Evolutionary conservation across 345 rosid species (phyloP).

Genomic region (Clausena lansium): DNA sequence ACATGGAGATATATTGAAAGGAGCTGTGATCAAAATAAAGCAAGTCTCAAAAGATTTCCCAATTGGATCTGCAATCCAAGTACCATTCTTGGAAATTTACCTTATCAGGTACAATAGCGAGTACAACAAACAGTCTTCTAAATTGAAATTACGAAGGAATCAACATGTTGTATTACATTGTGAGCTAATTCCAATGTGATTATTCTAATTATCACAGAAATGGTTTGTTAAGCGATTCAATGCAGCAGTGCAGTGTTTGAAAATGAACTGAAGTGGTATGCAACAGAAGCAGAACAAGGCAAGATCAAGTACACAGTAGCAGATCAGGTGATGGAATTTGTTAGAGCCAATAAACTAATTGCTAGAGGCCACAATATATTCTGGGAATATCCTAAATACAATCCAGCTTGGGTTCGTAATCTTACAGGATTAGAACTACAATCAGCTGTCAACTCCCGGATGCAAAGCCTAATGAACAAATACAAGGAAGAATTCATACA

Average conservation of each 20-base stretch:
- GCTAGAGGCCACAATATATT: slow-evolving; percentile 88
- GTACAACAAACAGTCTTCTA: neutral
- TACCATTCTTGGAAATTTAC: slow-evolving; percentile 62
- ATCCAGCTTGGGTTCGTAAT: slow-evolving; percentile 58
- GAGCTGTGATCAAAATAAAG: slow-evolving; percentile 41
- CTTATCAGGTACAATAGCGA: slow-evolving; percentile 48
- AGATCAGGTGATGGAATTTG: slow-evolving; percentile 61
- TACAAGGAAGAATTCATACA: slow-evolving; percentile 75
- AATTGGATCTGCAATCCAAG: slow-evolving; percentile 71
- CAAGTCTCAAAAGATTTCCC: slow-evolving; percentile 82
- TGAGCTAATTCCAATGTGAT: too few relatives aligned
- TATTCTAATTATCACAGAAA: slow-evolving; percentile 31
- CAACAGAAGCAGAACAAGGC: slow-evolving; percentile 74
- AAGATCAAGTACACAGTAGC: slow-evolving; percentile 58
- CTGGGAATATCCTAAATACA: slow-evolving; percentile 87
- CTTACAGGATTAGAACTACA: slow-evolving; percentile 41
- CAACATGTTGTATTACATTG: too few relatives aligned
- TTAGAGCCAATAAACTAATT: slow-evolving; percentile 49
- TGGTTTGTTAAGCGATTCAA: slow-evolving; percentile 82
- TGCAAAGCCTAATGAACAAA: slow-evolving; percentile 67
- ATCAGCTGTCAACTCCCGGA: slow-evolving; percentile 54
- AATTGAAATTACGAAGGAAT: neutral
- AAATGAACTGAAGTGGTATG: slow-evolving; percentile 89
- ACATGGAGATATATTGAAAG: slow-evolving; percentile 54
- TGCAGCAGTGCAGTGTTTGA: slow-evolving; percentile 88